Conservation (phyloP, 768 basidiomycete species). For the Rubroboletus satanas region DNA sequence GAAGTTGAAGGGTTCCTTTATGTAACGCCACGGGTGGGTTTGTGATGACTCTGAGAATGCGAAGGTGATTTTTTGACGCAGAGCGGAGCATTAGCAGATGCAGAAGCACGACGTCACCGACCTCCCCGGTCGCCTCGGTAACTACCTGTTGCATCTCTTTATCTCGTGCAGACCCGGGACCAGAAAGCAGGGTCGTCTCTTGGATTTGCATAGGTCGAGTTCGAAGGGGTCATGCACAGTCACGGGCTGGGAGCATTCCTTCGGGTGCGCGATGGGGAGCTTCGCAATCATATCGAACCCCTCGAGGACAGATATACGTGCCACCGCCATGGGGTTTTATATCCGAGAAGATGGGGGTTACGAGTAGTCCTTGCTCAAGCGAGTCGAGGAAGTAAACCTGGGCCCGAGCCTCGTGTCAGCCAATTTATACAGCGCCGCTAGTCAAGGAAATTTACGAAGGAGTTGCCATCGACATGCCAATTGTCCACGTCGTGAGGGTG, state of each 20-base stretch:
- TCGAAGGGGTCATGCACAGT: not conserved
- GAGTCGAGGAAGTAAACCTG: conserved; percentile 13
- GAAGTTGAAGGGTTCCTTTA: conserved; percentile 48
- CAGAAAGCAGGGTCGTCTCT: not conserved
- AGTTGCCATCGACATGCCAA: conserved; percentile 4
- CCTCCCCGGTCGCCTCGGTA: conserved; percentile 1
- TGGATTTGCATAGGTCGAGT: conserved; percentile 4
- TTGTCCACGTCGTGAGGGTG: conserved; percentile 1
- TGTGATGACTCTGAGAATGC: conserved; percentile 57
- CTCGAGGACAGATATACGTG: not conserved
- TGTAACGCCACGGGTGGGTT: conserved; percentile 56
- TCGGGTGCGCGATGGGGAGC: conserved; percentile 1
- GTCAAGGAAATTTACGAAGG: not conserved
- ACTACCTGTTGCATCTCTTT: not conserved
- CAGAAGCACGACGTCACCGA: conserved; percentile 13
- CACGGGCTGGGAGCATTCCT: not conserved
- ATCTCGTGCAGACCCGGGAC: conserved; percentile 6
- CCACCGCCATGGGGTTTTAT: conserved; percentile 4
- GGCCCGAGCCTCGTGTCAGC: not conserved
- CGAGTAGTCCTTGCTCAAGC: conserved; percentile 1
- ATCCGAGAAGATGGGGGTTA: conserved; percentile 10
- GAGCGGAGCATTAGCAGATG: conserved; percentile 66
- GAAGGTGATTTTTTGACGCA: conserved; percentile 55
- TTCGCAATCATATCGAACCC: conserved; percentile 6
- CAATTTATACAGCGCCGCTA: not conserved